phyloP scores from a whole-genome alignment of 1,284 basidiomycete genomes.

The Tilletia walkeri region DNA sequence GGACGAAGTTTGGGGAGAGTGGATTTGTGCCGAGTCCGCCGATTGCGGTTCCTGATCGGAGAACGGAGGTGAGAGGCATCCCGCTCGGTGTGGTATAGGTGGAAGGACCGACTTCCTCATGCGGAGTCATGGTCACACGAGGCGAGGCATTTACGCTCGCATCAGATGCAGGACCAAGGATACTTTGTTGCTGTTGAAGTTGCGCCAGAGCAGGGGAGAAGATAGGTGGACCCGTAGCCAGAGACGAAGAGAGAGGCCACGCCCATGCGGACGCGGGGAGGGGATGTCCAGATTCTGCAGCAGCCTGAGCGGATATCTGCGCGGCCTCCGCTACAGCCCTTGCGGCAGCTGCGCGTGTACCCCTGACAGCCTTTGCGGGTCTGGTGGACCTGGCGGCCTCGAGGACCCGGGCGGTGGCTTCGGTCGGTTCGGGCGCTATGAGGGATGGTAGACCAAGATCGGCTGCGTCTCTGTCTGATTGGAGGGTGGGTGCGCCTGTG shows the following conservation, averaged over 20 bases:
- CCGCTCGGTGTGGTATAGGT: neutral
- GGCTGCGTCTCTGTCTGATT: neutral
- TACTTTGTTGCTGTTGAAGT: too few species aligned
- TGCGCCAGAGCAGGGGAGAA: neutral
- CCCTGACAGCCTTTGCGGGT: neutral
- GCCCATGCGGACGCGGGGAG: neutral
- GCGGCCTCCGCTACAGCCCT: slow-evolving; percentile 4
- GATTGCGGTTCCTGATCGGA: neutral
- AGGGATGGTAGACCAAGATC: slow-evolving; percentile 13
- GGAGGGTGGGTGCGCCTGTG: slow-evolving; percentile 3
- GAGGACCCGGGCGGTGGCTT: slow-evolving; percentile 13
- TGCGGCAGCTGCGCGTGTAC: neutral
- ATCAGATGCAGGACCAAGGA: too few species aligned
- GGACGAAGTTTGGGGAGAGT: neutral
- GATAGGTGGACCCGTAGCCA: neutral
- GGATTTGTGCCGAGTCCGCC: too few species aligned
- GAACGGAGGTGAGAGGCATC: neutral
- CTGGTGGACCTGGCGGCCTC: neutral
- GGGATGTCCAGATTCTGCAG: neutral
- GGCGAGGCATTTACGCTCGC: neutral
- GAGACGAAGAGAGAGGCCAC: neutral
- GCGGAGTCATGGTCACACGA: neutral
- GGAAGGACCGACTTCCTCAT: neutral
- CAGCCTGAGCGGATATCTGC: slow-evolving; percentile 10
- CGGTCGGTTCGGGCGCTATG: slow-evolving; percentile 13